These are phyloP conservation scores for Monosporascus sp. DNA, from an alignment of 2,329 filamentous ascomycete genomes.

Conservation along the genomic window DNA sequence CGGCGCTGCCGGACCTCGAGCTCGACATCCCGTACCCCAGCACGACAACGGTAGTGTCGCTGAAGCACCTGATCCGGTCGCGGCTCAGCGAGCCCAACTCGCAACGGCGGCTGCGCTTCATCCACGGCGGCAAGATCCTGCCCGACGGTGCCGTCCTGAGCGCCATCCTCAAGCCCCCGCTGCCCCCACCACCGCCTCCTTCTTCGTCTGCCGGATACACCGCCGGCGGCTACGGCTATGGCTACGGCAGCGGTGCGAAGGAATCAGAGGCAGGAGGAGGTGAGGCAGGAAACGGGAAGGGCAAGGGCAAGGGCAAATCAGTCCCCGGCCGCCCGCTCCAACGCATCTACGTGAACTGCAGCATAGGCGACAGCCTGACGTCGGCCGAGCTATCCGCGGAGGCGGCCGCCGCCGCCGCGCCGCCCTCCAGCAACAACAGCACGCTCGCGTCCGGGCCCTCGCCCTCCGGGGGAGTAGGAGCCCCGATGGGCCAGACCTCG, in stretches of 20 bases:
- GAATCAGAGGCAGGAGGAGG: constrained; percentile 6
- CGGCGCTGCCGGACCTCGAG: constrained; percentile 74
- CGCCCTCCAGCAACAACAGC: constrained; percentile 3
- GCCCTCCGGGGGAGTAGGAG: not conserved
- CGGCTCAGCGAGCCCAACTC: constrained; percentile 59
- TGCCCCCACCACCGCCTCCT: constrained; percentile 43
- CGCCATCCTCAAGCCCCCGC: constrained; percentile 59
- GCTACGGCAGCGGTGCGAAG: constrained; percentile 5
- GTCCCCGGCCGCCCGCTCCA: constrained; percentile 44
- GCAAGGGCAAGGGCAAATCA: constrained; percentile 58
- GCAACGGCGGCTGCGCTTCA: constrained; percentile 74
- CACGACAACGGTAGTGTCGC: constrained; percentile 65
- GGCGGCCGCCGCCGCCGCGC: constrained; percentile 36
- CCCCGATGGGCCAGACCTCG: constrained; percentile 11
- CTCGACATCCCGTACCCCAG: constrained; percentile 67
- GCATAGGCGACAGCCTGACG: constrained; percentile 72
- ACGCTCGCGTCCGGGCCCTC: constrained; percentile 1
- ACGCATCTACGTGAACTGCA: constrained; percentile 87
- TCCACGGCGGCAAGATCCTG: constrained; percentile 83
- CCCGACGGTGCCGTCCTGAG: constrained; percentile 66
- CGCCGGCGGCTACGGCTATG: constrained; percentile 10
- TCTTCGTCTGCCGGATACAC: constrained; percentile 7
- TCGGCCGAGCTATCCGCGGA: constrained; percentile 65
- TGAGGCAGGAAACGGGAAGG: constrained; percentile 27
- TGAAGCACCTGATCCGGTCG: constrained; percentile 77